Percentiles rank a stretch among this genome's conserved stretches.
These are phyloP conservation scores for Allium sativum DNA, from an alignment of 106 monocot genomes.

Conservation along the genomic window DNA sequence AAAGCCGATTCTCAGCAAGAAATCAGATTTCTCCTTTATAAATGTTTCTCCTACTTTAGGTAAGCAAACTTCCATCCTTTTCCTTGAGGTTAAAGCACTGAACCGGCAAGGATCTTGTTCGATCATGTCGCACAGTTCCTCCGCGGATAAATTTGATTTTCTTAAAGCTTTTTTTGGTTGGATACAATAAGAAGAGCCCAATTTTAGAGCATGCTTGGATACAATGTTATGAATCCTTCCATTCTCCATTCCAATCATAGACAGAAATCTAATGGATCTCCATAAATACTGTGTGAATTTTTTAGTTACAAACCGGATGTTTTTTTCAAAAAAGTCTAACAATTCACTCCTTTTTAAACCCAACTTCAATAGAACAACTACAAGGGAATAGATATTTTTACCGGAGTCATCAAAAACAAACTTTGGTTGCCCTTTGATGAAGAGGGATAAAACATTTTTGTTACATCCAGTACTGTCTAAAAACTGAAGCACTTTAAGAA, in stretches of 20 bases:
- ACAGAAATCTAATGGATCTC: conserved; percentile 49
- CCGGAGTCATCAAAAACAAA: conserved; percentile 84
- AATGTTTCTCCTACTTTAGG: conserved; percentile 30
- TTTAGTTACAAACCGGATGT: conserved; percentile 48
- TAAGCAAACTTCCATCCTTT: conserved; percentile 11
- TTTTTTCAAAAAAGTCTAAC: conserved; percentile 39
- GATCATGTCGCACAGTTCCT: conserved; percentile 36
- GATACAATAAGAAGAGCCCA: conserved; percentile 34
- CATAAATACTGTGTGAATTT: conserved; percentile 48
- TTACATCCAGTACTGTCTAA: conserved; percentile 36
- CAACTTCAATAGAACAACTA: conserved; percentile 55
- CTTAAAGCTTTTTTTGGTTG: conserved; percentile 27
- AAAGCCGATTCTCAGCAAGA: conserved; percentile 60
- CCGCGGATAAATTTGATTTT: conserved; percentile 21
- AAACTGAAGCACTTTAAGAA: conserved; percentile 47
- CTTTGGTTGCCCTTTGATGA: conserved; percentile 45
- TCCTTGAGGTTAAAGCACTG: conserved; percentile 23
- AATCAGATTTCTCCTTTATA: conserved; percentile 52
- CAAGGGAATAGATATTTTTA: conserved; percentile 65
- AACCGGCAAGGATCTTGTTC: conserved; percentile 46
- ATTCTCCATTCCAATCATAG: conserved; percentile 44
- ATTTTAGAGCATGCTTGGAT: conserved; percentile 31
- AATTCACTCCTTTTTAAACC: conserved; percentile 41
- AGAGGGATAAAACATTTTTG: conserved; percentile 22
- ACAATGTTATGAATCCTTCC: conserved; percentile 34